Evolutionary conservation across 2,329 filamentous ascomycete species (phyloP).

Genomic region (Acrocalymma vagum): DNA sequence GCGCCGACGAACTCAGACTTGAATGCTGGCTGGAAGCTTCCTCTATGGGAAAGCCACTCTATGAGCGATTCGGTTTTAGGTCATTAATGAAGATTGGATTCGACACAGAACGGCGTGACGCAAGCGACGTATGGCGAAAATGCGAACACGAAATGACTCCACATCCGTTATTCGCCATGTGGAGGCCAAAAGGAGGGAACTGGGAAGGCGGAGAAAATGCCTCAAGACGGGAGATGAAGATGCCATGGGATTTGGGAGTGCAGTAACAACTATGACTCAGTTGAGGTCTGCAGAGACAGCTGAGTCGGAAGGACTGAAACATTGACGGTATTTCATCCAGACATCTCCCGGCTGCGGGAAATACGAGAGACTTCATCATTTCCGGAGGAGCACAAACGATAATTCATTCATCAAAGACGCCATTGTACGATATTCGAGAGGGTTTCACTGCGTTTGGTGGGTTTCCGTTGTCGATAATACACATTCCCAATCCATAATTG

Average conservation of each 20-base stretch:
- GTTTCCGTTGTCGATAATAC: too few relatives aligned
- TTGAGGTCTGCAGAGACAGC: too few relatives aligned
- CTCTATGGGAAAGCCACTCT: constrained; percentile 45
- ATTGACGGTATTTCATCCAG: too few relatives aligned
- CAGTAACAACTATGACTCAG: too few relatives aligned
- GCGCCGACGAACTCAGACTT: constrained; percentile 43
- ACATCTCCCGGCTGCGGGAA: too few relatives aligned
- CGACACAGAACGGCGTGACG: constrained; percentile 30
- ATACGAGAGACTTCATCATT: too few relatives aligned
- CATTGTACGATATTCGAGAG: too few relatives aligned
- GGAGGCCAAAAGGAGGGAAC: constrained; percentile 36
- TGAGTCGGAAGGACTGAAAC: too few relatives aligned
- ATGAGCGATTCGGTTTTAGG: constrained; percentile 42
- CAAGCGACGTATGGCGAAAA: constrained; percentile 42
- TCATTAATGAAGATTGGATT: constrained; percentile 39
- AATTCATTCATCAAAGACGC: too few relatives aligned
- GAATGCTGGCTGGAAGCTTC: constrained; percentile 51
- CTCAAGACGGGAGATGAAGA: constrained; percentile 20
- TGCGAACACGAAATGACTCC: constrained; percentile 44
- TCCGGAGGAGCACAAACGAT: too few relatives aligned
- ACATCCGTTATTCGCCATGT: constrained; percentile 39
- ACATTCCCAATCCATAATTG: too few relatives aligned
- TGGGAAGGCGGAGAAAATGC: constrained; percentile 20
- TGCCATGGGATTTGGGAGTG: constrained; percentile 34
- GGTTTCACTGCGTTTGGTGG: too few relatives aligned